Evolutionary conservation across 495 filamentous ascomycete genomes (phyloP).

Genomic region (Cairneyella variabilis): DNA sequence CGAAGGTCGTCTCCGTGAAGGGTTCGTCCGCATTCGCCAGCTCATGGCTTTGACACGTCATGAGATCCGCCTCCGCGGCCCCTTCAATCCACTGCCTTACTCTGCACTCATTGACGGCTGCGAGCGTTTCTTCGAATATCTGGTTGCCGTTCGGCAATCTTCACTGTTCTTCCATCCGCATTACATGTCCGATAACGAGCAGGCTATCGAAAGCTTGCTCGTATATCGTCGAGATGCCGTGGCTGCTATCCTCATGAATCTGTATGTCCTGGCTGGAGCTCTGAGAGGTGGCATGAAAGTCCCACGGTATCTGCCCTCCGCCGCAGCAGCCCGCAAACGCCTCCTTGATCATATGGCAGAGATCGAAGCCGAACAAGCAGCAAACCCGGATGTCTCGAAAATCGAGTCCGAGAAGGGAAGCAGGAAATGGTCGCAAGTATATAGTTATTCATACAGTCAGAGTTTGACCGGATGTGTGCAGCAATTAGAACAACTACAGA

Average conservation of each 20-base stretch:
- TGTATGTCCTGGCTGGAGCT: conserved; percentile 53
- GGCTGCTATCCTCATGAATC: conserved; percentile 52
- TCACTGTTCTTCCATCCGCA: conserved; percentile 53
- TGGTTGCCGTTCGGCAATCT: conserved; percentile 53
- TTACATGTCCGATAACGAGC: conserved; percentile 37
- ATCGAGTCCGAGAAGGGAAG: conserved; percentile 17
- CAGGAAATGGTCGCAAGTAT: conserved; percentile 44
- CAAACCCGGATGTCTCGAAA: conserved; percentile 24
- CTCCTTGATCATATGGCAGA: conserved; percentile 47
- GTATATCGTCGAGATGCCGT: conserved; percentile 50
- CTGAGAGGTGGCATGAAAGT: conserved; percentile 45
- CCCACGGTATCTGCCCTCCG: conserved; percentile 50
- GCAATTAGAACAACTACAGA: conserved; percentile 47
- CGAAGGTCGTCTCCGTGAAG: conserved; percentile 52
- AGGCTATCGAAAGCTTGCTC: conserved; percentile 39
- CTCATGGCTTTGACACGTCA: conserved; percentile 50
- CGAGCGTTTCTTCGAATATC: conserved; percentile 54
- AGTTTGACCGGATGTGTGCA: conserved; percentile 54
- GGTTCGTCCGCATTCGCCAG: conserved; percentile 54
- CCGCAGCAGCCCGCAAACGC: conserved; percentile 45
- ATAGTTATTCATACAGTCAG: conserved; percentile 46
- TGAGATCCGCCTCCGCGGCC: conserved; percentile 53
- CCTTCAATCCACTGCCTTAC: conserved; percentile 53
- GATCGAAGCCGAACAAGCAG: conserved; percentile 36
- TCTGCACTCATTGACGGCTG: conserved; percentile 49